Percentiles rank a stretch among this genome's conserved stretches.
These are phyloP conservation scores for Zychaea mexicana DNA, from an alignment of 371 early-diverging fungal species.

Conservation along the genomic window DNA sequence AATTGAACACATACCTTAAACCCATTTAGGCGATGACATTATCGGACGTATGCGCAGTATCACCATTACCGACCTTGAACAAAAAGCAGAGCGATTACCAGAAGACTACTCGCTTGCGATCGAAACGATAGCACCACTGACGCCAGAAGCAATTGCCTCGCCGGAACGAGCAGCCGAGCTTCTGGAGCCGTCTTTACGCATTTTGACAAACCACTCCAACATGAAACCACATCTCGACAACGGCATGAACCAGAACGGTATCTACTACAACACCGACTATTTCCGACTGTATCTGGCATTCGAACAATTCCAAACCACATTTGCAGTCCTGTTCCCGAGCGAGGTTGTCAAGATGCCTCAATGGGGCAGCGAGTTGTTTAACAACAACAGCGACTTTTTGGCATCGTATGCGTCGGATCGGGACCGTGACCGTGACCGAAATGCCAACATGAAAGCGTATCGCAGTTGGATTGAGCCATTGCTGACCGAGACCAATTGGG, in stretches of 20 bases:
- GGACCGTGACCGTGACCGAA: conserved; percentile 45
- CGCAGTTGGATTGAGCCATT: conserved; percentile 47
- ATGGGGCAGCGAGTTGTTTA: conserved; percentile 7
- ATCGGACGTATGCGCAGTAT: conserved; percentile 41
- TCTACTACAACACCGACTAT: conserved; percentile 56
- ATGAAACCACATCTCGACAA: conserved; percentile 55
- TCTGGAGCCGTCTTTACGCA: conserved; percentile 34
- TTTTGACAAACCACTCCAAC: conserved; percentile 41
- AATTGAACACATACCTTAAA: background rate
- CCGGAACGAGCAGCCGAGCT: conserved; percentile 32
- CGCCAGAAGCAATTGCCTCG: conserved; percentile 10
- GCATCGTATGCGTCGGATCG: conserved; percentile 13
- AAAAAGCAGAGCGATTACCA: conserved; percentile 41
- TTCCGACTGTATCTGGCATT: conserved; percentile 49
- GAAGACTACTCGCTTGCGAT: conserved; percentile 39
- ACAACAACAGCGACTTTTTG: conserved; percentile 1
- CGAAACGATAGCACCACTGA: conserved; percentile 11
- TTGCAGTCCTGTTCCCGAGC: conserved; percentile 38
- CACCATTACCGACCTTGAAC: conserved; percentile 40
- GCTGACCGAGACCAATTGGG: conserved; percentile 49
- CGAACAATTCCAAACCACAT: conserved; percentile 47
- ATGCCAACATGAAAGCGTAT: conserved; percentile 51
- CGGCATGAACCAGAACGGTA: conserved; percentile 57
- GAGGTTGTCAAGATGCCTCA: conserved; percentile 23
- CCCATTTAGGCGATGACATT: conserved; percentile 44